phyloP scores from a whole-genome alignment of 106 monocot genomes.

The Dactylorhiza incarnata region DNA sequence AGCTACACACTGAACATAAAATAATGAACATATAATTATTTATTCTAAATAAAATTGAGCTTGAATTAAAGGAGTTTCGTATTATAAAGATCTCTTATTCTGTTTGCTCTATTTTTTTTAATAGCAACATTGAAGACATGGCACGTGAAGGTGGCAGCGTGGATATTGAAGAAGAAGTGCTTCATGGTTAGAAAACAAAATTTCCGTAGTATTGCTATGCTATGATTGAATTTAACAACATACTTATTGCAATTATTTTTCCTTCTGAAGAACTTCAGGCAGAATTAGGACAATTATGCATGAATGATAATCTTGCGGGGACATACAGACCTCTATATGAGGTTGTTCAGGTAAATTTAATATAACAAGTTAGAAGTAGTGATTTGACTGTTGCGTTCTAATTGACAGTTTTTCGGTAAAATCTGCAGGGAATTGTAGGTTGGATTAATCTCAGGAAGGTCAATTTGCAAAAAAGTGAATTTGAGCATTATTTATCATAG shows the following conservation, averaged over 20 bases:
- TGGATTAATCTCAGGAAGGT: slow-evolving; percentile 66
- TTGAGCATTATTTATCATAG: slow-evolving; percentile 79
- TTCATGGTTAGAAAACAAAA: slow-evolving; percentile 45
- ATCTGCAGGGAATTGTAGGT: slow-evolving; percentile 67
- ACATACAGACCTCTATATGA: slow-evolving; percentile 86
- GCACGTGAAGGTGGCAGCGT: slow-evolving; percentile 89
- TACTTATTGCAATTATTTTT: slow-evolving; percentile 8
- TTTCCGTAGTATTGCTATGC: neutral
- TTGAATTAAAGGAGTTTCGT: neutral
- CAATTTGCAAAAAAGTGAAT: slow-evolving; percentile 62
- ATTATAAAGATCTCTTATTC: neutral
- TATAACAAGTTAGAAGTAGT: slow-evolving; percentile 3
- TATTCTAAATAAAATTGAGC: neutral
- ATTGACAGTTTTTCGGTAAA: neutral
- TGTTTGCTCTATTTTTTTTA: slow-evolving; percentile 1
- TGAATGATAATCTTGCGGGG: slow-evolving; percentile 30
- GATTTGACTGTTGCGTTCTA: neutral
- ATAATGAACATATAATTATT: neutral
- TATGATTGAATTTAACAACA: neutral
- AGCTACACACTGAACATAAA: neutral
- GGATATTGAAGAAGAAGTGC: slow-evolving; percentile 82
- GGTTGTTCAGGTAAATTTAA: slow-evolving; percentile 68
- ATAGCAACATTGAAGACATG: slow-evolving; percentile 93
- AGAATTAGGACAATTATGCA: slow-evolving; percentile 66
- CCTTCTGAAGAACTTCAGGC: slow-evolving; percentile 45